Percentiles rank a stretch among this genome's conserved stretches.
Evolutionary conservation across 2,329 filamentous ascomycete genomes (phyloP).

Genomic region (Cercospora janseana): DNA sequence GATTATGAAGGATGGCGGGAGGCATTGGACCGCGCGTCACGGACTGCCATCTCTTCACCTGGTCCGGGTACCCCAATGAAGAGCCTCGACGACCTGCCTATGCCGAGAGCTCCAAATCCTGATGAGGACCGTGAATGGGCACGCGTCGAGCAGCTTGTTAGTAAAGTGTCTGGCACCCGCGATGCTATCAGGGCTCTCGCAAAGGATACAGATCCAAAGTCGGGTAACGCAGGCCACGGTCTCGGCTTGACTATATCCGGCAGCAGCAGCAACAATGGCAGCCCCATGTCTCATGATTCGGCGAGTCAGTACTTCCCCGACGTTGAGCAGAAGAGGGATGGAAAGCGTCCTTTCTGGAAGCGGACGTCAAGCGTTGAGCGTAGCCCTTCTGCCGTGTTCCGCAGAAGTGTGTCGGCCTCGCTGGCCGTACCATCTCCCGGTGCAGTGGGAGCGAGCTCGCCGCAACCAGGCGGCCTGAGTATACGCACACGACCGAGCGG

Average conservation of each 20-base stretch:
- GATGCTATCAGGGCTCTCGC: constrained; percentile 85
- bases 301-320: constrained; percentile 48
- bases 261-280: constrained; percentile 37
- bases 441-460: constrained; percentile 29
- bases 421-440: constrained; percentile 49
- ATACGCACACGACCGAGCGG: constrained; percentile 38
- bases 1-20: constrained; percentile 87
- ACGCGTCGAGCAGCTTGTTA: constrained; percentile 79
- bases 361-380: constrained; percentile 65
- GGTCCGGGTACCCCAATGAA: constrained; percentile 34
- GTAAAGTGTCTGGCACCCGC: constrained; percentile 79
- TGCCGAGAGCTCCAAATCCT: constrained; percentile 31
- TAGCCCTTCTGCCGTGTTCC: constrained; percentile 46
- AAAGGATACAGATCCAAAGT: constrained; percentile 72
- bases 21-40: constrained; percentile 72
- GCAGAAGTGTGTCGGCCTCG: constrained; percentile 54
- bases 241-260: constrained; percentile 33
- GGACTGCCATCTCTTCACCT: constrained; percentile 21
- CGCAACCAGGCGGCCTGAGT: constrained; percentile 38
- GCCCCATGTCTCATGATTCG: constrained; percentile 36
- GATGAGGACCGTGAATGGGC: constrained; percentile 82
- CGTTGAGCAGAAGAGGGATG: constrained; percentile 37
- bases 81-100: constrained; percentile 18
- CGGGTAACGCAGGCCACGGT: constrained; percentile 39
- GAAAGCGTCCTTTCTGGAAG: constrained; percentile 85